Evolutionary conservation across 257 asterid species (phyloP).

Genomic region (Penstemon newberryi): DNA sequence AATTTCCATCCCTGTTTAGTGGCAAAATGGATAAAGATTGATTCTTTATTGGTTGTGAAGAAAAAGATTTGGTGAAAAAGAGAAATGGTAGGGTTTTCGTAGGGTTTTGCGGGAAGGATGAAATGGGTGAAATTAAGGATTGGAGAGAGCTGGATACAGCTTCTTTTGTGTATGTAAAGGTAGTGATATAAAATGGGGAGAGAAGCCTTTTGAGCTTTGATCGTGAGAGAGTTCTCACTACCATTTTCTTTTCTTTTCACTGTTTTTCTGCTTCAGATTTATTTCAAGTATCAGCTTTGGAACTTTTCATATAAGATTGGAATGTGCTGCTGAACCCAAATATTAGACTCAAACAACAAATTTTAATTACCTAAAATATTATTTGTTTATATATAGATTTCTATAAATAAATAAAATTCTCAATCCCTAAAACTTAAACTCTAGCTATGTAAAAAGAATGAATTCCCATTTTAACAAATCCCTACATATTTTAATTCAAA

Average conservation of each 20-base stretch:
- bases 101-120: slow-evolving; percentile 47
- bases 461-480: too few relatives aligned
- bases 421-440: too few relatives aligned
- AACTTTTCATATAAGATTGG: too few relatives aligned
- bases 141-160: slow-evolving; percentile 33
- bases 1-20: slow-evolving; percentile 75
- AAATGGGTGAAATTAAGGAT: background rate
- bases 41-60: slow-evolving; percentile 37
- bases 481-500: too few relatives aligned
- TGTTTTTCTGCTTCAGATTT: background rate
- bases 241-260: slow-evolving; percentile 34
- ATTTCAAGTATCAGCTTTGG: too few relatives aligned
- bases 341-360: too few relatives aligned
- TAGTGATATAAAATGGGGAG: slow-evolving; percentile 36
- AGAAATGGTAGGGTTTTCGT: slow-evolving; percentile 45
- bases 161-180: slow-evolving; percentile 27
- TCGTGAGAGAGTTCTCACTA: slow-evolving; percentile 47
- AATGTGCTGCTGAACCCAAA: too few relatives aligned
- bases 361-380: too few relatives aligned
- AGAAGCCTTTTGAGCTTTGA: slow-evolving; percentile 57
- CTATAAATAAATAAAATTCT: too few relatives aligned
- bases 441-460: too few relatives aligned
- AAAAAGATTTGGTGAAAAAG: slow-evolving; percentile 41
- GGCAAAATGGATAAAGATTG: slow-evolving; percentile 32
- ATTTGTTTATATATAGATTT: too few relatives aligned